Conservation (phyloP, 75 land plant genomes). For the Cunninghamia lanceolata region DNA sequence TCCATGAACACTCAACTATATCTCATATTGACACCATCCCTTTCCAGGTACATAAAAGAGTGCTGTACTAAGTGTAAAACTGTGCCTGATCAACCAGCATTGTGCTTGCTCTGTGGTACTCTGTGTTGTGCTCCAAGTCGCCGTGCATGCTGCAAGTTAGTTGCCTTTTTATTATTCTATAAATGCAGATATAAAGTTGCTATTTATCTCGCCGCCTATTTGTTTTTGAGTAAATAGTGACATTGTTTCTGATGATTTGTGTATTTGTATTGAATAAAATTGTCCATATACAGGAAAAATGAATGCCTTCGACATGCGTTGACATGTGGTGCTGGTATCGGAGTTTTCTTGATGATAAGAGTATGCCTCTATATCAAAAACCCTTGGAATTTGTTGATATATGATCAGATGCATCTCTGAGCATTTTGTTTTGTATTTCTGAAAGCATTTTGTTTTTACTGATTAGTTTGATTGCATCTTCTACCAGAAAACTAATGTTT, state of each 20-base stretch:
- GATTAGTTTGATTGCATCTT: neutral
- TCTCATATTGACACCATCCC: neutral
- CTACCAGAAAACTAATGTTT: constrained; percentile 77
- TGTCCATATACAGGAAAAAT: constrained; percentile 38
- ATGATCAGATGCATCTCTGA: neutral
- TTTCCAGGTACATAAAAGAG: constrained; percentile 72
- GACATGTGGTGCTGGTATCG: constrained; percentile 85
- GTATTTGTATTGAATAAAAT: neutral
- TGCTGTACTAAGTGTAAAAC: constrained; percentile 58
- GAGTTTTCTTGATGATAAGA: constrained; percentile 77
- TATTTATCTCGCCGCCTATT: neutral
- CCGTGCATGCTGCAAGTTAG: constrained; percentile 79
- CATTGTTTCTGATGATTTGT: neutral
- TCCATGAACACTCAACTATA: neutral
- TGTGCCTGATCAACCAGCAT: constrained; percentile 66
- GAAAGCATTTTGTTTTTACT: constrained; percentile 8
- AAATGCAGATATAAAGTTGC: neutral
- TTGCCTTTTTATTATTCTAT: neutral
- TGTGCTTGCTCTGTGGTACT: constrained; percentile 90
- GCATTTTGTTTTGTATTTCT: neutral
- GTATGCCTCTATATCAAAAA: constrained; percentile 32
- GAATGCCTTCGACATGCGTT: constrained; percentile 67
- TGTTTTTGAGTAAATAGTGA: neutral
- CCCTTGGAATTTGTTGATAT: neutral
- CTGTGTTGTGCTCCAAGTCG: constrained; percentile 66